Conservation (phyloP, 208 protist species). For the Endotrypanum monterogeii region DNA sequence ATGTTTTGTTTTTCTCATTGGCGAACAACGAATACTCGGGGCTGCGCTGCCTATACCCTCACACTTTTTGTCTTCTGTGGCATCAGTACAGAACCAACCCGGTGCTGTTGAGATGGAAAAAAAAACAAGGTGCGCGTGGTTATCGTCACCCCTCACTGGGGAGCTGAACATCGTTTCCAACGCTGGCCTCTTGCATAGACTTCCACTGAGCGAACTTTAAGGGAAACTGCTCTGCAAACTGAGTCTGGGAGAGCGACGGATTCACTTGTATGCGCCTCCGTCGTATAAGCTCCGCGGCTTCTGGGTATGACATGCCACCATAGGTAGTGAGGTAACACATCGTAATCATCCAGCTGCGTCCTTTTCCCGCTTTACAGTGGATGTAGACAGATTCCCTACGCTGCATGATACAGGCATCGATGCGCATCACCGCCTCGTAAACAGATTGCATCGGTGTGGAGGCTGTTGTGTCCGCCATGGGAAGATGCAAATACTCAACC, state of each 20-base stretch:
- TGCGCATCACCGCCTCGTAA: conserved; percentile 50
- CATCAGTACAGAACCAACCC: too few species aligned
- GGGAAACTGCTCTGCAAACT: conserved; percentile 64
- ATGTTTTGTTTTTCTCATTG: too few species aligned
- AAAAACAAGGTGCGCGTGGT: background rate
- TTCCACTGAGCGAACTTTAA: conserved; percentile 45
- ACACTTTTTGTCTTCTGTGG: too few species aligned
- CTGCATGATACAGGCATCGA: conserved; percentile 51
- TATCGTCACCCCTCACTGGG: background rate
- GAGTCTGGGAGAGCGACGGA: conserved; percentile 59
- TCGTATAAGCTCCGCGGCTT: conserved; percentile 49
- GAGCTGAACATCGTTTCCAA: background rate
- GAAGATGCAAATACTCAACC: conserved; percentile 63
- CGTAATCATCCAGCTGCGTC: conserved; percentile 86
- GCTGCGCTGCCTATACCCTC: too few species aligned
- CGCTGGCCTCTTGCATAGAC: conserved; percentile 23
- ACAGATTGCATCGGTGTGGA: conserved; percentile 52
- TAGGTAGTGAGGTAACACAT: conserved; percentile 87
- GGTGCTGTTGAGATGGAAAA: too few species aligned
- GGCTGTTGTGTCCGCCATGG: conserved; percentile 77
- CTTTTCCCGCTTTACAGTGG: conserved; percentile 92
- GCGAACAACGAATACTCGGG: too few species aligned
- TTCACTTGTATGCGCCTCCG: conserved; percentile 65
- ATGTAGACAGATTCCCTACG: conserved; percentile 66
- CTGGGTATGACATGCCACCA: conserved; percentile 58